Evolutionary conservation across 495 filamentous ascomycete genomes (phyloP), one percentile per base, ranked within the genome.

Genomic region (Aspergillus olivimuriae): DNA sequence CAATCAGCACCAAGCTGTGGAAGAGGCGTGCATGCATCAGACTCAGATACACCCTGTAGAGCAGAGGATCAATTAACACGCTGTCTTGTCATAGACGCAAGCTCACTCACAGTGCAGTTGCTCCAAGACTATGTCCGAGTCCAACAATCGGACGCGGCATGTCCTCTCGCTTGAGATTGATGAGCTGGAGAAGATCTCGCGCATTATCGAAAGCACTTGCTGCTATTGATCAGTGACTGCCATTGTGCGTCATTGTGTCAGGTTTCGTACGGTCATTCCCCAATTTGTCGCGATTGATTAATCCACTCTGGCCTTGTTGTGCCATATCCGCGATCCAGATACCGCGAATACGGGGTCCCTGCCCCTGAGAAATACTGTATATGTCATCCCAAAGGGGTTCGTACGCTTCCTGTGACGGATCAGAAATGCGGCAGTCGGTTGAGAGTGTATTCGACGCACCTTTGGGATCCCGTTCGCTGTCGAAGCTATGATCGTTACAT

Each of bases 301-400:
- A 18, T 2, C 37, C 21, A 20, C 44, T 47, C 15, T 16, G 18
- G n/a, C 44, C 44, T 26, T 33, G 31, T 23, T 30, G 32, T n/a
- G 38, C 18, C 4, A 39, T 32, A 14, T 47, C 44, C 4, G 44
- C 44, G 15, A 47, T 47, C 44, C 44, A 47, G 15, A 47, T 47
- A 1, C 37, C 19, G 17, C 44, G 44, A 20, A 47, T 47, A 14
- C 18, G 30, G 8, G 41, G 4, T 14, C 30, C 26, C 16, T 32
- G n/a, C 9, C 23, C 32, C n/a, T 39, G 19, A 4, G 15, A 41
- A 10, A 19, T 14, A 11, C 24, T 8, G 12, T 19, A 10, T 15
- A 47, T 34, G 7, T 47, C 44, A 10, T 41, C 44, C 44, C 44
- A 47, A 1, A 47, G 20, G 3, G 44, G 44, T 31, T 47, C 44